Evolutionary conservation across 257 asterid genomes (phyloP), one percentile per base, ranked within the genome.

Genomic region (Fraxinus quadrangulata): DNA sequence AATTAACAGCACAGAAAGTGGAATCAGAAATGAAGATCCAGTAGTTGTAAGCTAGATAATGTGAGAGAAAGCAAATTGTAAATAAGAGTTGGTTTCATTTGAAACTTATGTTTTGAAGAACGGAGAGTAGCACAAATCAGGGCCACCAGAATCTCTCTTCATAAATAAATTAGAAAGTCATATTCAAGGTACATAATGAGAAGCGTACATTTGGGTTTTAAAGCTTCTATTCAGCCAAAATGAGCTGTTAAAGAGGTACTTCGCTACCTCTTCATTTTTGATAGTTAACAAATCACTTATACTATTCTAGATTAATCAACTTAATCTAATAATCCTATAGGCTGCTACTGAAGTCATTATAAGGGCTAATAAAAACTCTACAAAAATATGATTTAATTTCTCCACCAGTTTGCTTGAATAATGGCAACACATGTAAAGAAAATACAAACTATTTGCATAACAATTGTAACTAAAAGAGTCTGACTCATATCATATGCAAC

Each of bases 141-240:
- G 71, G 42, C 40, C 40, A 12, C 24, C 34, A 7, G 37, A 71
- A 65, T 24, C 36, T 51, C 30, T 70, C 65, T 76, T 51, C 7
- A 59, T 56, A 42, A 63, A 49, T 23, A 33, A 74, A 33, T 74
- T 61, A 19, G 49, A 24, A 30, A 34, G 54, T 51, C 51, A 56
- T 6, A 21, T 16, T 81, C 17, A 75, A 63, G 73, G 68, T 23
- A 37, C 54, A 42, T 72, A 72, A n/a, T 76, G 23, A 45, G 59
- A 23, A 26, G 56, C 23, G 28, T 71, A 13, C 71, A n/a, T 16
- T 21, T 12, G 51, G 74, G 51, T 40, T 39, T 33, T 77, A 16
- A 71, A 54, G 76, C 80, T 56, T 56, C 49, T 31, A 61, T 61
- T 31, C 40, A 42, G 75, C 36, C 24, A 7, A 69, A 37, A 79